Conservation (phyloP, 208 protist genomes). For the Dictyostelium gargantuum region DNA sequence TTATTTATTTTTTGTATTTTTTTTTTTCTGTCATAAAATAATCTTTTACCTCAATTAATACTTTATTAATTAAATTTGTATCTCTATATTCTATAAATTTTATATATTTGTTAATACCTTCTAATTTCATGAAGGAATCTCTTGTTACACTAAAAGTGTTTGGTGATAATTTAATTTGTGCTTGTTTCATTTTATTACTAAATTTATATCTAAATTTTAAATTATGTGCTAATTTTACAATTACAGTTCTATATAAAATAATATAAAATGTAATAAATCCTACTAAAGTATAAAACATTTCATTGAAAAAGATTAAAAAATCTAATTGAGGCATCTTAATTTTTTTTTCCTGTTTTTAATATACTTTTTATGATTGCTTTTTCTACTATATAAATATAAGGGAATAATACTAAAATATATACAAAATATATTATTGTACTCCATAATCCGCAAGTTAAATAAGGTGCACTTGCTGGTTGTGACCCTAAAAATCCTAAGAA, state of each 20-base stretch:
- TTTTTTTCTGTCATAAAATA: background rate
- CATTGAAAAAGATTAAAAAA: constrained; percentile 30
- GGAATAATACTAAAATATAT: constrained; percentile 63
- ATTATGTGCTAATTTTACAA: constrained; percentile 33
- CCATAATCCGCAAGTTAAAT: constrained; percentile 10
- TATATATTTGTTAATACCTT: background rate
- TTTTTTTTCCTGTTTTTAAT: constrained; percentile 1
- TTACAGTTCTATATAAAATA: constrained; percentile 2
- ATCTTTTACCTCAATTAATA: background rate
- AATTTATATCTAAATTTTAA: constrained; percentile 60
- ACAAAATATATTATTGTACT: constrained; percentile 46
- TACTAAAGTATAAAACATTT: constrained; percentile 42
- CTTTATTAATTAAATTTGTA: background rate
- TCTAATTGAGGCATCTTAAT: constrained; percentile 28
- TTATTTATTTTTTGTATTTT: background rate
- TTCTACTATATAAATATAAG: constrained; percentile 62
- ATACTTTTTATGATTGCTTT: constrained; percentile 9
- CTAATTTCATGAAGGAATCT: background rate
- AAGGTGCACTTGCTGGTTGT: background rate
- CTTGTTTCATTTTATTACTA: background rate
- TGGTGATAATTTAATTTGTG: background rate
- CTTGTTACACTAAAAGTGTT: background rate
- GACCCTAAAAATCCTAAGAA: constrained; percentile 37
- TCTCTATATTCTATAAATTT: background rate
- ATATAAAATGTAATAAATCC: constrained; percentile 28